phyloP scores from a whole-genome alignment of 2,329 filamentous ascomycete species.

The Stenocarpella maydis region DNA sequence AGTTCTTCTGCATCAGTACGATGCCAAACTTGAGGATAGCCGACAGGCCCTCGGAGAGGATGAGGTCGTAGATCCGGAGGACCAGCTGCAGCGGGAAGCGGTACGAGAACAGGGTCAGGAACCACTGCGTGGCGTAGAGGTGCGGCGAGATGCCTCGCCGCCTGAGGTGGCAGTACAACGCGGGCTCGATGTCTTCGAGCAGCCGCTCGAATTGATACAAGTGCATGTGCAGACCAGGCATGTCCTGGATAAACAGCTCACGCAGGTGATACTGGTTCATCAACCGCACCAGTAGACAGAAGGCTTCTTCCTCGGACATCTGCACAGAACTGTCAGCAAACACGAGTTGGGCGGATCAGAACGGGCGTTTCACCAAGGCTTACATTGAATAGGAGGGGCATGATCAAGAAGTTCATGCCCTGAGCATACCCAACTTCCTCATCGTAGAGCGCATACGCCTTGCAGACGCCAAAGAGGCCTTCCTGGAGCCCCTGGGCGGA shows the following conservation, averaged over 20 bases:
- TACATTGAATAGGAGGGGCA: conserved; percentile 95
- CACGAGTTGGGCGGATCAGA: neutral
- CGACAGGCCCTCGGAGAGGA: conserved; percentile 90
- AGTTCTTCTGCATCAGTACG: conserved; percentile 95
- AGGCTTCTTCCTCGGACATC: conserved; percentile 98
- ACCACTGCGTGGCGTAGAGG: conserved; percentile 98
- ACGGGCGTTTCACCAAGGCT: conserved; percentile 44
- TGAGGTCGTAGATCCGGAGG: conserved; percentile 94
- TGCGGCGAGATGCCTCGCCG: conserved; percentile 88
- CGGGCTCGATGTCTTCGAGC: conserved; percentile 92
- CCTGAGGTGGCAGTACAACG: conserved; percentile 91
- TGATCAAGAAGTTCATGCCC: conserved; percentile 98
- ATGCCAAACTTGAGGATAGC: conserved; percentile 95
- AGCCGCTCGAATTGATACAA: conserved; percentile 95
- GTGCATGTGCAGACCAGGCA: conserved; percentile 93
- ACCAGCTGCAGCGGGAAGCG: conserved; percentile 96
- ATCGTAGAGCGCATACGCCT: conserved; percentile 95
- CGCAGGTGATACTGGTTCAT: conserved; percentile 97
- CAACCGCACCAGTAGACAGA: conserved; percentile 87
- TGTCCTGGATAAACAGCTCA: conserved; percentile 92
- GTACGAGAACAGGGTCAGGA: conserved; percentile 97
- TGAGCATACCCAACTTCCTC: conserved; percentile 96
- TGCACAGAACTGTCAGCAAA: conserved; percentile 44
- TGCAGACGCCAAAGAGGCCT: conserved; percentile 93
- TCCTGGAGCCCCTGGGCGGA: conserved; percentile 92